Base-by-base conservation (phyloP, 805 yeast species). In the Metschnikowia matae region DNA sequence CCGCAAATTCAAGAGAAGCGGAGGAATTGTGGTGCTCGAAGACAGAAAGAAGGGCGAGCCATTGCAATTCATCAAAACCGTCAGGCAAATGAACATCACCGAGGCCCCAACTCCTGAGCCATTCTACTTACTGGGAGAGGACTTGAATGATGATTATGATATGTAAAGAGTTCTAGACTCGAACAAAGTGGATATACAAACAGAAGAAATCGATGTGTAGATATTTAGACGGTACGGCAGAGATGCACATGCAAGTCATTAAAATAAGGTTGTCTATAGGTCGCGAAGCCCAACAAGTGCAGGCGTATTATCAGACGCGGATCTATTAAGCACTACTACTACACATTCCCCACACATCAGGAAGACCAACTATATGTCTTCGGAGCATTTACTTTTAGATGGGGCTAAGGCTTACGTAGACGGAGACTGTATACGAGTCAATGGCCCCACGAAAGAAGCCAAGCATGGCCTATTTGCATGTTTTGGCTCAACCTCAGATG, bases 61-160 rank as follows among this genome's bases (percentile, higher is more conserved):
- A 23, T 70, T 79, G 32, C 87, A 82, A 52, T 69, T 79, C 53
- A 86, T 91, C 64, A 87, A 84, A 69, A 92, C 97, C 0, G 84
- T 89, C 23, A 85, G 96, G 68, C 95, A 90, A 67, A 73, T 78
- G 64, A 83, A 79, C 62, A 78, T 81, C 59, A 81, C 83, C 17
- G 89, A 81, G 65, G 96, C 90, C 18, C 95, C 87, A 42, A 59
- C 82, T 38, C 88, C 88, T 32, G 83, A 81, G 58, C 85, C 89
- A 20, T 86, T 86, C 63, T 81, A 79, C 15, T 80, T 86, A 59
- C 74, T 75, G 52, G 84, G 78, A 17, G 75, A 75, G 44, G 84
- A 80, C 46, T 73, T 75, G 53, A 82, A 81, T 50, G 70, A 70
- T 47, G 64, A 55, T 13, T 44, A 44, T 44, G 54, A 47, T 33